Conservation (phyloP, 2,329 filamentous ascomycete genomes). For the Monosporascus sp. region DNA sequence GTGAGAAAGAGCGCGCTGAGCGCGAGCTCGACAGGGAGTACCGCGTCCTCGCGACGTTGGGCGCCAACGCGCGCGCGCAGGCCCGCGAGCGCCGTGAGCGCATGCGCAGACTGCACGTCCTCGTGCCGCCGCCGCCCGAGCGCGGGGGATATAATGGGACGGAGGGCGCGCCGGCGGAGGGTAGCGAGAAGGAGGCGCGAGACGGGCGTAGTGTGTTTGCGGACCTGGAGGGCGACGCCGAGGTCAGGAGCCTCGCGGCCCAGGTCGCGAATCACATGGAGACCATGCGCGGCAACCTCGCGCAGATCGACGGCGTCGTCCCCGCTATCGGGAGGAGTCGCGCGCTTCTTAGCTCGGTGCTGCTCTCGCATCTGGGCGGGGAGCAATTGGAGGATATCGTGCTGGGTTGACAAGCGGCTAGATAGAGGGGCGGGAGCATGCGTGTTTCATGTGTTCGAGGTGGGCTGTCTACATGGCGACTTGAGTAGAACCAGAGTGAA, state of each 20-base stretch:
- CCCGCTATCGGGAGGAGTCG: constrained; percentile 42
- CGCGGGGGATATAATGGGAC: background rate
- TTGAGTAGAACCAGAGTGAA: no score
- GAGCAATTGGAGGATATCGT: constrained; percentile 44
- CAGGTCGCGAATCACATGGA: constrained; percentile 52
- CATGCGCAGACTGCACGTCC: constrained; percentile 42
- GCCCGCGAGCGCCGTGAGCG: constrained; percentile 44
- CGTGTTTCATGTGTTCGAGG: no score
- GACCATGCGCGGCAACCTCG: constrained; percentile 48
- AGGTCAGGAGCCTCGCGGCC: constrained; percentile 37
- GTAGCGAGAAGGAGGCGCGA: background rate
- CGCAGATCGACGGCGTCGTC: constrained; percentile 46
- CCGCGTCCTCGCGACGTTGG: constrained; percentile 41
- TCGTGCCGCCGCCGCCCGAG: constrained; percentile 34
- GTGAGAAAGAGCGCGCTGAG: constrained; percentile 54
- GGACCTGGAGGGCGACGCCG: constrained; percentile 33
- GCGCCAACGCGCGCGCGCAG: constrained; percentile 52
- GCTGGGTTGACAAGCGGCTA: constrained; percentile 27
- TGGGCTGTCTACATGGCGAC: no score
- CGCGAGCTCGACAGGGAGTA: constrained; percentile 51
- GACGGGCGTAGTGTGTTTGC: constrained; percentile 16
- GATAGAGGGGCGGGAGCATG: background rate
- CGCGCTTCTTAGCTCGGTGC: constrained; percentile 43
- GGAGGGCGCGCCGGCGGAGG: constrained; percentile 7
- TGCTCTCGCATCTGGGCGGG: constrained; percentile 40